These are phyloP conservation scores for Arthrobotrys musiformis DNA, from an alignment of 2,329 filamentous ascomycete genomes.

Conservation along the genomic window DNA sequence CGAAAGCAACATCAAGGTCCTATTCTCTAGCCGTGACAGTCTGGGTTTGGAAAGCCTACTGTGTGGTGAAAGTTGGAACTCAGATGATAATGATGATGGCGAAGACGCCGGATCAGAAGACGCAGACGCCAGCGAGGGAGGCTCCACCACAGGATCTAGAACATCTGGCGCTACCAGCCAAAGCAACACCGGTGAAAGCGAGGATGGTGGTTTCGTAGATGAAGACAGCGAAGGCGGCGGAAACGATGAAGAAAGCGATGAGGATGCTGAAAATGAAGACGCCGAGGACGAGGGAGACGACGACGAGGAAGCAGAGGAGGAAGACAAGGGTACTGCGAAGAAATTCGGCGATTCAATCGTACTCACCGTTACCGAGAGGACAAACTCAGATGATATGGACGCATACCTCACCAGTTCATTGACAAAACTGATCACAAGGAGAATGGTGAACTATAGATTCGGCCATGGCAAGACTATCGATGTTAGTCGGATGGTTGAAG, in stretches of 20 bases:
- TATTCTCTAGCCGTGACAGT: constrained; percentile 49
- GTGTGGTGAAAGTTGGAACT: neutral
- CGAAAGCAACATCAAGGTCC: constrained; percentile 37
- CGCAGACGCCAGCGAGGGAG: neutral
- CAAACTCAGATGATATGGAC: constrained; percentile 52
- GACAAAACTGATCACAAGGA: constrained; percentile 36
- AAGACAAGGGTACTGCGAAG: neutral
- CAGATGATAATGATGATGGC: neutral
- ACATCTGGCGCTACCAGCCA: neutral
- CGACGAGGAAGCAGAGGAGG: neutral
- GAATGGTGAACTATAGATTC: constrained; percentile 39
- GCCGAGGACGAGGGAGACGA: neutral
- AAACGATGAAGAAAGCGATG: too few species aligned
- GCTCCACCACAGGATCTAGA: neutral
- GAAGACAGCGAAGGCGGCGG: neutral
- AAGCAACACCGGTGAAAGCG: neutral
- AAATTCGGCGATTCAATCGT: constrained; percentile 44
- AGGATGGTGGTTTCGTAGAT: neutral
- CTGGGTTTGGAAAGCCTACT: constrained; percentile 25
- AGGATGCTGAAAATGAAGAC: neutral
- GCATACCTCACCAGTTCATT: constrained; percentile 38
- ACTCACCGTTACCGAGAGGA: constrained; percentile 42
- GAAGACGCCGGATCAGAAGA: constrained; percentile 12
- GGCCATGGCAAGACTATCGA: constrained; percentile 35
- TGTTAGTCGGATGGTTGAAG: constrained; percentile 42